Conservation (phyloP, 1,284 basidiomycete genomes). For the Anthracocystis walkeri region DNA sequence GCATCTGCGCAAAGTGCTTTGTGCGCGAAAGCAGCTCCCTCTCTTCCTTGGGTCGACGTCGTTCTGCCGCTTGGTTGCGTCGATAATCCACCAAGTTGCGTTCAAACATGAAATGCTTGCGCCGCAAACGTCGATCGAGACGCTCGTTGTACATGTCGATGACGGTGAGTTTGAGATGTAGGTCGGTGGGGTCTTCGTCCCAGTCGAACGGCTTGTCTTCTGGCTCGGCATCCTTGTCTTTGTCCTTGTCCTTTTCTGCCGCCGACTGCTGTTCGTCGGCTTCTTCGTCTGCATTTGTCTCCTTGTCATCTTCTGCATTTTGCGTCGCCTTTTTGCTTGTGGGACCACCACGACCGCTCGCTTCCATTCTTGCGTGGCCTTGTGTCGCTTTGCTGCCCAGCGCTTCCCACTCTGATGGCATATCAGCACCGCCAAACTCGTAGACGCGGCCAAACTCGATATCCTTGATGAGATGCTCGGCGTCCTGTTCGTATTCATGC, state of each 20-base stretch:
- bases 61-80: constrained; percentile 88
- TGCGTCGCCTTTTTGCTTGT: constrained; percentile 57
- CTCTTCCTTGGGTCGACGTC: constrained; percentile 90
- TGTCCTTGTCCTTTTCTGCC: constrained; percentile 56
- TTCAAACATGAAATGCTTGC: constrained; percentile 92
- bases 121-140: constrained; percentile 86
- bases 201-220: constrained; percentile 66
- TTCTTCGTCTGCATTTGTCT: constrained; percentile 34
- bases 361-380: constrained; percentile 62
- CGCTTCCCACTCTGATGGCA: constrained; percentile 64
- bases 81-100: constrained; percentile 87
- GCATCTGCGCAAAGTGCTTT: constrained; percentile 90
- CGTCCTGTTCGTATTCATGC: constrained; percentile 90
- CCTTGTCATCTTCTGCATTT: constrained; percentile 49
- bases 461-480: constrained; percentile 94
- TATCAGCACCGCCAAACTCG: constrained; percentile 82
- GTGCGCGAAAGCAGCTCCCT: constrained; percentile 88
- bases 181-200: constrained; percentile 83
- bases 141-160: constrained; percentile 93
- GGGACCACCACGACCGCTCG: constrained; percentile 76
- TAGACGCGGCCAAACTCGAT: constrained; percentile 91
- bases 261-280: constrained; percentile 37
- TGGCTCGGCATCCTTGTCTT: constrained; percentile 49
- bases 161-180: constrained; percentile 89
- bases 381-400: constrained; percentile 61